Conservation (phyloP, 306 rosid genomes). For the Aeschynomene evenia region DNA sequence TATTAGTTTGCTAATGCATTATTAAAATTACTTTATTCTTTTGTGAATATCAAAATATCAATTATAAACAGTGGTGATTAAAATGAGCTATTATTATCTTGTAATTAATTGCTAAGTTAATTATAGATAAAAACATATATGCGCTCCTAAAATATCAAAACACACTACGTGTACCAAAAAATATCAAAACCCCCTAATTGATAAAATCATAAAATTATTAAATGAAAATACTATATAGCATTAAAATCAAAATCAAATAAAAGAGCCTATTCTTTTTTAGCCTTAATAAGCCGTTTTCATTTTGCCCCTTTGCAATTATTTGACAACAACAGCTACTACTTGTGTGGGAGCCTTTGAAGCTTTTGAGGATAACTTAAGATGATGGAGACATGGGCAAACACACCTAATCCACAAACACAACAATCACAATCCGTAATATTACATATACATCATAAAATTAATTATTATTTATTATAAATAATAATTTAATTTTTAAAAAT, state of each 20-base stretch:
- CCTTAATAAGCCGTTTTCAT: slow-evolving; percentile 31
- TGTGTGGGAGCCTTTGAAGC: slow-evolving; percentile 31
- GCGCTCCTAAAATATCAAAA: neutral
- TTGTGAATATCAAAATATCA: too few species aligned
- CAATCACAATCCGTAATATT: too few species aligned
- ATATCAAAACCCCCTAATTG: neutral
- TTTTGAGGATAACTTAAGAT: slow-evolving; percentile 24
- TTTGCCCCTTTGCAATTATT: slow-evolving; percentile 32
- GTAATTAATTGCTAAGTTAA: too few species aligned
- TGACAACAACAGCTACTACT: slow-evolving; percentile 35
- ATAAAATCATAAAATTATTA: slow-evolving; percentile 16
- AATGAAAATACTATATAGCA: neutral
- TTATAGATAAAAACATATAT: neutral
- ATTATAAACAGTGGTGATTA: too few species aligned
- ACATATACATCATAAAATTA: too few species aligned
- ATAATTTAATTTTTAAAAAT: too few species aligned
- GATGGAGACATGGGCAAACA: neutral
- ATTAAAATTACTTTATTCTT: neutral
- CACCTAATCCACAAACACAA: slow-evolving; percentile 30
- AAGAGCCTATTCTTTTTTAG: slow-evolving; percentile 14
- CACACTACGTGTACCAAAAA: neutral
- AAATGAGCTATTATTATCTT: too few species aligned
- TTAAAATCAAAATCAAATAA: neutral
- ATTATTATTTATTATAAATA: too few species aligned
- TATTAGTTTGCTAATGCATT: neutral